Percentiles rank a stretch among this genome's conserved stretches.
Conservation (phyloP, 2,329 filamentous ascomycete species). For the Podosphaera xanthii region DNA sequence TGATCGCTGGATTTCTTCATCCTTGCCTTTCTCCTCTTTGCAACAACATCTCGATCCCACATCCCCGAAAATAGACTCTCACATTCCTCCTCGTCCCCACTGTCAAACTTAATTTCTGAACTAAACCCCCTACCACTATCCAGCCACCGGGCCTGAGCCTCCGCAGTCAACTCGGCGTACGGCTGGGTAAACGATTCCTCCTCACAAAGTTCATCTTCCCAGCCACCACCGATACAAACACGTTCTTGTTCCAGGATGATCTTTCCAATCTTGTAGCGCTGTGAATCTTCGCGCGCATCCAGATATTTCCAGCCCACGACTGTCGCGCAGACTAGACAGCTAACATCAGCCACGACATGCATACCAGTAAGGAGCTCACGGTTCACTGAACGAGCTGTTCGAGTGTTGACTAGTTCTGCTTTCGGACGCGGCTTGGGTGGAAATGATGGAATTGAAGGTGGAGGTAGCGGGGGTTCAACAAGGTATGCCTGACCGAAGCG, state of each 20-base stretch:
- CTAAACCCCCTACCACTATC: conserved; percentile 21
- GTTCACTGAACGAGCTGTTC: conserved; percentile 28
- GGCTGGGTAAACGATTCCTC: conserved; percentile 2
- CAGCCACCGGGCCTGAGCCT: background rate
- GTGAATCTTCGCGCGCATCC: conserved; percentile 32
- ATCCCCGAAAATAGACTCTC: conserved; percentile 40
- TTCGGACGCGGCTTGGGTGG: conserved; percentile 2
- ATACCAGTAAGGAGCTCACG: conserved; percentile 37
- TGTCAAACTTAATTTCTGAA: conserved; percentile 28
- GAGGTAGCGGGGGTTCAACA: conserved; percentile 22
- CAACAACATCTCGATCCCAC: conserved; percentile 28
- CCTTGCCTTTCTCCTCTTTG: conserved; percentile 9
- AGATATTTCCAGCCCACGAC: conserved; percentile 48
- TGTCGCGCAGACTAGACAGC: conserved; percentile 29
- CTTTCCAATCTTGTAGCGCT: conserved; percentile 46
- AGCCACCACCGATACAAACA: conserved; percentile 27
- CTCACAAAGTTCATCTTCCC: conserved; percentile 23
- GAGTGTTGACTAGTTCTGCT: conserved; percentile 28
- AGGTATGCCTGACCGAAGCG: conserved; percentile 41
- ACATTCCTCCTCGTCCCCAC: conserved; percentile 41
- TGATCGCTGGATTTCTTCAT: too few relatives aligned
- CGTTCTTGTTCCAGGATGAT: conserved; percentile 41
- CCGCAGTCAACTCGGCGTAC: conserved; percentile 2
- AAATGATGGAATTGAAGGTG: conserved; percentile 9
- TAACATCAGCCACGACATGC: conserved; percentile 41